phyloP scores from a whole-genome alignment of 306 rosid genomes.

The Cicer bijugum region DNA sequence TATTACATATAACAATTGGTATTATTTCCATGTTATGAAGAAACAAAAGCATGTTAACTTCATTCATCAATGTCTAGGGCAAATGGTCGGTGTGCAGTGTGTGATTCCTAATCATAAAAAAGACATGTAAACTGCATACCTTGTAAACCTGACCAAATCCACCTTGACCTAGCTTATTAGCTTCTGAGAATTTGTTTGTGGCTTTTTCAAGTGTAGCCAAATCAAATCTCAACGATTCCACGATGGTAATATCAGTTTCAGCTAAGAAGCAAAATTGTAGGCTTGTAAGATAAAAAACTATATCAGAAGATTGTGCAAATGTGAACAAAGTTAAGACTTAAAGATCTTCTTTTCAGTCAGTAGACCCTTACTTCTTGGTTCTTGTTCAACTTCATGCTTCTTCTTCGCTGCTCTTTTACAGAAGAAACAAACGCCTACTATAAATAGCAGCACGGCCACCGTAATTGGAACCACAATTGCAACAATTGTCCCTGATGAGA shows the following conservation, averaged over 20 bases:
- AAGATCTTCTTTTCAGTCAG: background rate
- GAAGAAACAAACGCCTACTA: conserved; percentile 46
- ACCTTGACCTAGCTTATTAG: conserved; percentile 58
- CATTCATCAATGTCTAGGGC: too few relatives aligned
- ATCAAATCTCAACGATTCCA: conserved; percentile 54
- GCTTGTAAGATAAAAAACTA: background rate
- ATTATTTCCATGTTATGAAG: background rate
- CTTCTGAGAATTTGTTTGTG: conserved; percentile 52
- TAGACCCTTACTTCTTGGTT: background rate
- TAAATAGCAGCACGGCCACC: conserved; percentile 35
- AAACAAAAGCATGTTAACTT: conserved; percentile 1
- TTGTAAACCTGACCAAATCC: conserved; percentile 65
- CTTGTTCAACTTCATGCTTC: background rate
- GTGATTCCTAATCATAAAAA: background rate
- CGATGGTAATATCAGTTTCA: conserved; percentile 34
- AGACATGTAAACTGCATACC: conserved; percentile 37
- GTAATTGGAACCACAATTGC: conserved; percentile 52
- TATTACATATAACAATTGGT: background rate
- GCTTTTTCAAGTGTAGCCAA: conserved; percentile 53
- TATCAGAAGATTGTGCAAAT: background rate
- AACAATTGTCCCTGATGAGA: conserved; percentile 29
- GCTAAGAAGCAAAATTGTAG: background rate
- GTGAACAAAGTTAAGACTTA: background rate
- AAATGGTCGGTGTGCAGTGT: too few relatives aligned
- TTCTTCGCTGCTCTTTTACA: conserved; percentile 46